phyloP scores from a whole-genome alignment of 768 basidiomycete genomes.

The Mycena epipterygia region DNA sequence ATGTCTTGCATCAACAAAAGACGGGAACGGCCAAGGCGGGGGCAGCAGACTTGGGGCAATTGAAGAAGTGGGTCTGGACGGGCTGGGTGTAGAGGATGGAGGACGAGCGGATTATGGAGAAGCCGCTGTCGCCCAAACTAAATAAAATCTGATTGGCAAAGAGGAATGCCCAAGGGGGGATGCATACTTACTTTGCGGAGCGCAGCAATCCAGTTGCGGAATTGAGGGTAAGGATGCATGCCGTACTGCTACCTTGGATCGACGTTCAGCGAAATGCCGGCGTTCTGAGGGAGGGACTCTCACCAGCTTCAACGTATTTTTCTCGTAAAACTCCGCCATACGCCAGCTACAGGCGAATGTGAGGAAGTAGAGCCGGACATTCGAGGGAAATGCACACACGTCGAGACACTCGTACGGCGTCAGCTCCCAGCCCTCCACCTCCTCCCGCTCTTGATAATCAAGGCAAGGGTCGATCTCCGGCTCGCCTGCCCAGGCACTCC shows the following conservation, averaged over 20 bases:
- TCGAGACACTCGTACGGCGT: slow-evolving; percentile 52
- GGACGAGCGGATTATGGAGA: slow-evolving; percentile 62
- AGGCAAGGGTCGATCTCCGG: slow-evolving; percentile 67
- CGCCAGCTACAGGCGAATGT: slow-evolving; percentile 42
- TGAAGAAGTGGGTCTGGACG: slow-evolving; percentile 36
- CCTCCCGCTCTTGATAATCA: slow-evolving; percentile 58
- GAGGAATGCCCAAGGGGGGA: background rate
- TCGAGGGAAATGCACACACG: slow-evolving; percentile 30
- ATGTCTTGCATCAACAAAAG: slow-evolving; percentile 22
- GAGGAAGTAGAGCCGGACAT: slow-evolving; percentile 26
- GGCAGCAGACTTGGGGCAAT: slow-evolving; percentile 33
- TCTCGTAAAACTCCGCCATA: slow-evolving; percentile 65
- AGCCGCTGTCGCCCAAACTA: slow-evolving; percentile 68
- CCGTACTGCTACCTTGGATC: slow-evolving; percentile 68
- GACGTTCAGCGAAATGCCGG: background rate
- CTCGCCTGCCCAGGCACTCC: slow-evolving; percentile 68
- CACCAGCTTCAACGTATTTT: slow-evolving; percentile 43
- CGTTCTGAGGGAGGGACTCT: background rate
- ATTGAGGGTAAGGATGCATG: slow-evolving; percentile 67
- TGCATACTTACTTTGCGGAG: slow-evolving; percentile 71
- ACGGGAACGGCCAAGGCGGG: slow-evolving; percentile 5
- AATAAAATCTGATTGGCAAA: slow-evolving; percentile 25
- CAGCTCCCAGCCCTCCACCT: slow-evolving; percentile 63
- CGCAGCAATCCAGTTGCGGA: slow-evolving; percentile 63
- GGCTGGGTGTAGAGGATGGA: slow-evolving; percentile 53